A percentile compares a stretch with the other conserved stretches of the same genome.
Evolutionary conservation across 306 rosid genomes (phyloP).

Genomic region (Hippophae rhamnoides): DNA sequence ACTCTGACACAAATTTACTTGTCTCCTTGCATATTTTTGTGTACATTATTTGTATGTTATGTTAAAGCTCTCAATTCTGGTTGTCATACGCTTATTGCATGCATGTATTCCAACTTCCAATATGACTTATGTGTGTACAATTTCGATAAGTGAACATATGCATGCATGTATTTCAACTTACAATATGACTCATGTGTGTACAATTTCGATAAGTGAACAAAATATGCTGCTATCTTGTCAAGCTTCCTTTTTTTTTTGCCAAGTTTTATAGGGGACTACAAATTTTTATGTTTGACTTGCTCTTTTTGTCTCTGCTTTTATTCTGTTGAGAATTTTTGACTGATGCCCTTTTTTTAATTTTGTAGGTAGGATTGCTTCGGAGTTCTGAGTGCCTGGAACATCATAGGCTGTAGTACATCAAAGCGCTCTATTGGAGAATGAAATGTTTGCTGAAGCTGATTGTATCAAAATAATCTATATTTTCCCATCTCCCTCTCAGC

Average conservation of each 20-base stretch:
- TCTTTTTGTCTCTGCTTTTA: neutral
- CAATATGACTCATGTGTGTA: too few species aligned
- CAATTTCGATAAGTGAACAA: too few species aligned
- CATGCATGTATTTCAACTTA: too few species aligned
- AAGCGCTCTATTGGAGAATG: constrained; percentile 23
- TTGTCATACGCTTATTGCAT: too few species aligned
- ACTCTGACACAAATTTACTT: too few species aligned
- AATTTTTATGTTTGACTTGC: neutral
- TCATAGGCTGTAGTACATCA: constrained; percentile 25
- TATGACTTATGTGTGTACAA: too few species aligned
- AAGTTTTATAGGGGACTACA: neutral
- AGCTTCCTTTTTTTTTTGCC: neutral
- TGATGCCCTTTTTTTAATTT: constrained; percentile 10
- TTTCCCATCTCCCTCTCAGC: neutral
- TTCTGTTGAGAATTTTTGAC: neutral
- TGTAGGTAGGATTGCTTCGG: constrained; percentile 28
- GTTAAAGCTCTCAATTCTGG: too few species aligned
- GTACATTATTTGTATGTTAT: too few species aligned
- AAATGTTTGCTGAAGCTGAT: neutral
- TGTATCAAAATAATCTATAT: neutral
- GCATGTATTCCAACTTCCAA: too few species aligned
- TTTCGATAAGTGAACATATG: too few species aligned
- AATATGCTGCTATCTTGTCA: too few species aligned
- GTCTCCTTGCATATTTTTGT: too few species aligned
- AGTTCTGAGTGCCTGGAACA: constrained; percentile 15